Base-by-base conservation (phyloP, 176 grass and related monocot genomes). In the Guadua angustifolia region DNA sequence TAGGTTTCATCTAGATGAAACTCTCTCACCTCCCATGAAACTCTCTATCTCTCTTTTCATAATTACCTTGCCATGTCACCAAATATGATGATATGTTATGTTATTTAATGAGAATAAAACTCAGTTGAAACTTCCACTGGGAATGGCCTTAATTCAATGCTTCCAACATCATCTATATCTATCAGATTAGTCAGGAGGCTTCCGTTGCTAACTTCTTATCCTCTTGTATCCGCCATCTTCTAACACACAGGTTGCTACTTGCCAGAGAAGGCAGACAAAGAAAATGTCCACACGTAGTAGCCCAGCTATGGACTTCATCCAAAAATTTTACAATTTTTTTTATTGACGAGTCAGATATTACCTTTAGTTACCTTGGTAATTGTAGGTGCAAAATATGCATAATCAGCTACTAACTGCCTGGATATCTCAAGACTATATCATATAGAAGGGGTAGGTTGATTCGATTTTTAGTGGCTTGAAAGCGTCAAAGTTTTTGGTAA, bases 401-500 rank as follows among this genome's bases (percentile, higher is more conserved):
- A 55, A 55, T 70, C 24, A 51, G 63, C 73, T 76, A 69, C 40
- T 11, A 39, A 6, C 19, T 75, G 26, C 13, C 7, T 56, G 61
- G n/a, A 50, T 82, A 73, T 24, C 57, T 43, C 44, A 79, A 12
- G 9, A 42, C 33, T n/a, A 55, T 47, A 22, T 79, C 55, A 79
- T 16, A 29, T 32, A 32, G 18, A 38, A 19, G 16, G 61, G 46
- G 36, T 66, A 51, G 78, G 42, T 17, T 38, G 42, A 35, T 73
- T 49, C 55, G 0, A 51, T 73, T 71, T 74, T 86, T 50, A 78
- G 58, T 78, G 49, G 19, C 73, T 45, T 86, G 73, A 85, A 82
- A 82, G 72, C 36, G 14, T 40, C 7, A 66, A 50, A 75, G 12
- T 51, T 45, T 62, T 65, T 38, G 38, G 77, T 70, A 71, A 63